phyloP scores from a whole-genome alignment of 1,139 yeast species.

The Candida pseudoviswanathii region DNA sequence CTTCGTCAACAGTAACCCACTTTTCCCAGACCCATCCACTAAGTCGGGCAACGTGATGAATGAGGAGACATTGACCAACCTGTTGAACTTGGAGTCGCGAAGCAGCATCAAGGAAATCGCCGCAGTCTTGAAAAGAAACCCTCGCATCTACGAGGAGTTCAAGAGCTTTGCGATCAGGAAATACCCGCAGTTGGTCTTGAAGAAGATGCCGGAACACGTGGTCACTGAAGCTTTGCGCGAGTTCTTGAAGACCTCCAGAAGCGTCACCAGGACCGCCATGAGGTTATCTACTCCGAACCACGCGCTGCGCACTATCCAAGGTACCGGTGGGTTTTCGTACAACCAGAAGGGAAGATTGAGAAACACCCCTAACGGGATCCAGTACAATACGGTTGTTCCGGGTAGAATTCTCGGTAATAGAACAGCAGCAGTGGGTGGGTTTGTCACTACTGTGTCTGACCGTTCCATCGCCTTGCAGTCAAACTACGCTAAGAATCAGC shows the following conservation, averaged over 20 bases:
- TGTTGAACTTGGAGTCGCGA: conserved; percentile 34
- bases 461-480: conserved; percentile 41
- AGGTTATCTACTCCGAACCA: too few species aligned
- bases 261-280: too few species aligned
- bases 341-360: conserved; percentile 68
- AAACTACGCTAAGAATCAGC: conserved; percentile 42
- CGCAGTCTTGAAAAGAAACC: conserved; percentile 33
- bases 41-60: conserved; percentile 20
- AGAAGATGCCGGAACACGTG: too few species aligned
- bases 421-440: conserved; percentile 77
- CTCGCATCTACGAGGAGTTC: conserved; percentile 37
- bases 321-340: conserved; percentile 76
- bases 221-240: too few species aligned
- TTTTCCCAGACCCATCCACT: conserved; percentile 31
- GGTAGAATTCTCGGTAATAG: conserved; percentile 66
- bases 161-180: conserved; percentile 23
- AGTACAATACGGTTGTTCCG: conserved; percentile 59
- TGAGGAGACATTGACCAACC: conserved; percentile 31
- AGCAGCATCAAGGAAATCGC: conserved; percentile 31
- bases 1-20: conserved; percentile 32
- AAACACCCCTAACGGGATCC: conserved; percentile 76
- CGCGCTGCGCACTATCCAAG: conserved; percentile 38
- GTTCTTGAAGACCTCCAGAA: too few species aligned
- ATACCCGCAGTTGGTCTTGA: conserved; percentile 4
- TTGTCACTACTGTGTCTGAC: conserved; percentile 50